Base-by-base conservation (phyloP, 192 early-diverging fungal species). In the Linnemannia zychae region DNA sequence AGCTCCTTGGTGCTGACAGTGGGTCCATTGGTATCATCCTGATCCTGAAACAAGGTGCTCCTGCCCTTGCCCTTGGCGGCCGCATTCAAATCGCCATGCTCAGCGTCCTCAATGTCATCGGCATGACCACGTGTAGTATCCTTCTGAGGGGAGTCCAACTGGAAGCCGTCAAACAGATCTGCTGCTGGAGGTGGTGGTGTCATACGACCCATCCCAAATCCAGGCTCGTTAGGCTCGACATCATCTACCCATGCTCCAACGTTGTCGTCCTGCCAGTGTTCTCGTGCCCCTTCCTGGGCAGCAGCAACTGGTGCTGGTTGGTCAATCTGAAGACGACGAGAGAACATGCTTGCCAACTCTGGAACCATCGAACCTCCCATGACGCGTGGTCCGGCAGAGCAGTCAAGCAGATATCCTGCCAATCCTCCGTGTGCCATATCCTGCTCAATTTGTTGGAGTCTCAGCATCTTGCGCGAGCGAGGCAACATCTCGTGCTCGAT, bases 201-300 rank as follows among this genome's bases (percentile, higher is more conserved):
- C n/a, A 60, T 76, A 34, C 63, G 67, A 9, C 22, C 57, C 31
- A 68, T 31, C 5, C 44, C 75, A 34, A 77, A 82, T 28, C 53
- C 81, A 18, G 28, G 36, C 1, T 77, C 80, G 15, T 71, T 80
- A n/a, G 77, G 72, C 15, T 74, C 67, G 1, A 82, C 72, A 3
- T 82, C 52, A 7, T 82, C 87, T 37, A 67, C 68, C 47, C 84
- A 89, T 22, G 88, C 63, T 5, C 57, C 82, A 28, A 87, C 52
- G 31, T 90, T 82, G 11, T 90, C 87, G 16, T 79, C 87, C 37
- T 70, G 82, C 63, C 90, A 88, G 11, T 86, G 77, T 50, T 74
- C 53, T 6, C 22, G 47, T n/a, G 81, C 52, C 22, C 82, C 88
- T 2, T 67, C 34, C 17, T 0, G 57, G 6, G 53, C 75, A 13